These are phyloP conservation scores for Leccinum arenicola DNA, from an alignment of 768 basidiomycete genomes.

Conservation along the genomic window DNA sequence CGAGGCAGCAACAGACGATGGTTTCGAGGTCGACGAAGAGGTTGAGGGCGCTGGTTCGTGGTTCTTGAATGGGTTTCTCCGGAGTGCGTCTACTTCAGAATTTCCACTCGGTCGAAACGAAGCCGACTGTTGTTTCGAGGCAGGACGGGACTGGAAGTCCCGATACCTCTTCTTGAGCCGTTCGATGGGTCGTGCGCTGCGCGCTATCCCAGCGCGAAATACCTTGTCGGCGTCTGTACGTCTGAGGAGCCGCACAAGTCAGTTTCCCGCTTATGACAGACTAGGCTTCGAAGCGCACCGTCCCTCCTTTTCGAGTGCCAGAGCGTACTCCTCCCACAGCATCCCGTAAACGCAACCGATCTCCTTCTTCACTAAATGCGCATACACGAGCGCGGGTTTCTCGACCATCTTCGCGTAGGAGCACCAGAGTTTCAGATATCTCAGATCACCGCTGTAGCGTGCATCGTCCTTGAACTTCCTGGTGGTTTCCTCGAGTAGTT, in stretches of 20 bases:
- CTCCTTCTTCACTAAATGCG: constrained; percentile 47
- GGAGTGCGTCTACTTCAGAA: constrained; percentile 30
- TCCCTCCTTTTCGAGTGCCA: constrained; percentile 68
- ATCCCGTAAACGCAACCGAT: constrained; percentile 76
- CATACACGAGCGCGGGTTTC: constrained; percentile 50
- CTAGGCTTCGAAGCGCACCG: constrained; percentile 49
- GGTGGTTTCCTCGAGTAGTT: constrained; percentile 83
- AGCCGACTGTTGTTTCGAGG: constrained; percentile 26
- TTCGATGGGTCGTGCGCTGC: constrained; percentile 78
- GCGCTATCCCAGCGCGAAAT: constrained; percentile 79
- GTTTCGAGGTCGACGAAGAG: constrained; percentile 26
- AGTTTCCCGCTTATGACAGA: constrained; percentile 5
- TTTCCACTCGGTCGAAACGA: constrained; percentile 27
- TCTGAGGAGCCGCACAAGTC: constrained; percentile 38
- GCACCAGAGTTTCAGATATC: constrained; percentile 92
- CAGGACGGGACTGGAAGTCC: constrained; percentile 65
- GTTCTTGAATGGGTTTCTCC: constrained; percentile 38
- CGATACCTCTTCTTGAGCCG: constrained; percentile 78
- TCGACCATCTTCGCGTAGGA: constrained; percentile 82
- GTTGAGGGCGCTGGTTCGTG: constrained; percentile 31
- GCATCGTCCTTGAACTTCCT: constrained; percentile 77
- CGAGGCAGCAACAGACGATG: constrained; percentile 22
- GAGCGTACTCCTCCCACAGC: constrained; percentile 91
- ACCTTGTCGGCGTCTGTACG: constrained; percentile 74
- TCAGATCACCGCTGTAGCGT: constrained; percentile 82